A percentile compares a stretch with the other conserved stretches of the same genome.
Evolutionary conservation across 1,284 basidiomycete genomes (phyloP).

Genomic region (Puccinia polysora): DNA sequence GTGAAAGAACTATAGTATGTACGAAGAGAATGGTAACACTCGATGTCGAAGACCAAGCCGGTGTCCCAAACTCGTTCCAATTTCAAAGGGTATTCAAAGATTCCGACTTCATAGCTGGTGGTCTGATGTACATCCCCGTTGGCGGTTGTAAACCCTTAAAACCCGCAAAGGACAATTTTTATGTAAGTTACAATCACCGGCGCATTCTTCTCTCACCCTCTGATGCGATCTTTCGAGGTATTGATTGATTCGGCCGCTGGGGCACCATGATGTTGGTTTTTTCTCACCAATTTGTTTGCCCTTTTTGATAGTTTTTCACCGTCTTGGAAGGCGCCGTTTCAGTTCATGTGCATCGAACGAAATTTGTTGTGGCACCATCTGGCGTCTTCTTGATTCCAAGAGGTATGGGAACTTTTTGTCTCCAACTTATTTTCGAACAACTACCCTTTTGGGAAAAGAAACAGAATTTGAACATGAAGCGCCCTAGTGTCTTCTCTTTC

Average conservation of each 20-base stretch:
- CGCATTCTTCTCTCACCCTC: background rate
- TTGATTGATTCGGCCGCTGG: background rate
- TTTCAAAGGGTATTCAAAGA: slow-evolving; percentile 32
- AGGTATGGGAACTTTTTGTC: slow-evolving; percentile 3
- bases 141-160: slow-evolving; percentile 35
- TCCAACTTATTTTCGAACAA: background rate
- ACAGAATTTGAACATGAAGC: background rate
- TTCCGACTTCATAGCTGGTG: slow-evolving; percentile 30
- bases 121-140: slow-evolving; percentile 23
- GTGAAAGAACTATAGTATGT: slow-evolving; percentile 12
- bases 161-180: slow-evolving; percentile 40
- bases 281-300: background rate
- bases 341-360: slow-evolving; percentile 36
- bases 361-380: slow-evolving; percentile 15
- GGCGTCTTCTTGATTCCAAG: slow-evolving; percentile 28
- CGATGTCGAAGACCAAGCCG: slow-evolving; percentile 17
- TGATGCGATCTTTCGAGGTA: background rate
- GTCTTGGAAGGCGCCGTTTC: slow-evolving; percentile 33
- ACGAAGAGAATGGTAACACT: slow-evolving; percentile 16
- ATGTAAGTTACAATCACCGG: slow-evolving; percentile 17
- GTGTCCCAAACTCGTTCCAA: slow-evolving; percentile 11
- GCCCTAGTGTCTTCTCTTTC: background rate
- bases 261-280: background rate
- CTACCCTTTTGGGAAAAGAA: background rate
- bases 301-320: slow-evolving; percentile 18